Evolutionary conservation across 2,329 filamentous ascomycete species (phyloP).

Genomic region (Chaetomium sp.): DNA sequence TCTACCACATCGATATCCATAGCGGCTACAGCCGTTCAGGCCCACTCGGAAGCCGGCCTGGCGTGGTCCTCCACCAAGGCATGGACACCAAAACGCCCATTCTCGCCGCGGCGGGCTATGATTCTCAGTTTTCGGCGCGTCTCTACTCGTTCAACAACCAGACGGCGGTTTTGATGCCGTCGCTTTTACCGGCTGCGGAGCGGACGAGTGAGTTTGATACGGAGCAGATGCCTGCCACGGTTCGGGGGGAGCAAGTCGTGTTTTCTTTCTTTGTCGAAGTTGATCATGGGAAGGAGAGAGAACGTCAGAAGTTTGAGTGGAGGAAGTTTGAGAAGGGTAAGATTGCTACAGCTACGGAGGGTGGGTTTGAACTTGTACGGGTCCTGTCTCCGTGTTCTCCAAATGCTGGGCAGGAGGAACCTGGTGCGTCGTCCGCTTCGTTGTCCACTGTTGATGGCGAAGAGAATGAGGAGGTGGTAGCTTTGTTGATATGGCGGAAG

Average conservation of each 20-base stretch:
- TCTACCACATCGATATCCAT: background rate
- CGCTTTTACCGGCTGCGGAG: background rate
- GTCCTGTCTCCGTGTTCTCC: background rate
- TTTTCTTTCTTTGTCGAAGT: background rate
- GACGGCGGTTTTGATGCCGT: background rate
- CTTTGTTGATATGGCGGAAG: background rate
- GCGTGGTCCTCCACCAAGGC: background rate
- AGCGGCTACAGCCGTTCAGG: background rate
- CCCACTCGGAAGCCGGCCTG: background rate
- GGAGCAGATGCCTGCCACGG: background rate
- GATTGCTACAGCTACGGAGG: background rate
- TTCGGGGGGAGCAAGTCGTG: background rate
- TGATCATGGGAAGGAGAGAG: background rate
- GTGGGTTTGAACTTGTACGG: background rate
- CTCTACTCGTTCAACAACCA: background rate
- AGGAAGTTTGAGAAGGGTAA: background rate
- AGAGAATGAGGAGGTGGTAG: background rate
- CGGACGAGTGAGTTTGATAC: background rate
- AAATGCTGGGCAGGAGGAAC: too few relatives aligned
- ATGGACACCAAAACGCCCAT: background rate
- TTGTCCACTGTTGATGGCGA: background rate
- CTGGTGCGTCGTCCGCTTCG: background rate
- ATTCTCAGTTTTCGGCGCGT: background rate
- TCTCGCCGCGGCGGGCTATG: background rate
- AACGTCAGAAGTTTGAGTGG: background rate